Evolutionary conservation across 257 asterid genomes (phyloP).

Genomic region (Solanum tarapatanum): DNA sequence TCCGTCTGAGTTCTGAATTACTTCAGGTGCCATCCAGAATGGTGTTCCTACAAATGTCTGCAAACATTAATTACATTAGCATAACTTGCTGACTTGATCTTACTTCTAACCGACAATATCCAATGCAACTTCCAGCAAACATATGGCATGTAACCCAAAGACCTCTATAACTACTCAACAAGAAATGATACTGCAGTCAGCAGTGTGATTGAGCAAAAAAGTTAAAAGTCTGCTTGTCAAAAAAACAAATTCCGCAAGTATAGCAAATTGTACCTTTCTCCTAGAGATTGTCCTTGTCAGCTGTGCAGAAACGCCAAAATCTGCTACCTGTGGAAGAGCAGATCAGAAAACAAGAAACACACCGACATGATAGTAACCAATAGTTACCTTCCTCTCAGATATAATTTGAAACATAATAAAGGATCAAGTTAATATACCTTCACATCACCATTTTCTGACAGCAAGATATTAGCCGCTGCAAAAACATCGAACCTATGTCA

Average conservation of each 20-base stretch:
- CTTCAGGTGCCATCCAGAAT: slow-evolving; percentile 99
- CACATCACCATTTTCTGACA: slow-evolving; percentile 96
- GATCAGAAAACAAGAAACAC: not conserved
- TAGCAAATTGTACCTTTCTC: slow-evolving; percentile 56
- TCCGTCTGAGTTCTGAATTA: slow-evolving; percentile 96
- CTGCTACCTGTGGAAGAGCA: slow-evolving; percentile 64
- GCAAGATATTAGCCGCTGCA: slow-evolving; percentile 96
- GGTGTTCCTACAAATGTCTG: slow-evolving; percentile 99
- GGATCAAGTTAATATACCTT: slow-evolving; percentile 40
- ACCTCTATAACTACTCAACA: not conserved
- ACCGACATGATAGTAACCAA: not conserved
- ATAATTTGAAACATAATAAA: slow-evolving; percentile 2
- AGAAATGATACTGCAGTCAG: not conserved
- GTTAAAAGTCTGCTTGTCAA: not conserved
- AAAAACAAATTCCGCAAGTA: not conserved
- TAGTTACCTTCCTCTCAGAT: not conserved
- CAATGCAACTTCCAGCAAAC: not conserved
- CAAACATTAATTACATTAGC: slow-evolving; percentile 47
- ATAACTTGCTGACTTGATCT: not conserved
- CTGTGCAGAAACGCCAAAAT: slow-evolving; percentile 99
- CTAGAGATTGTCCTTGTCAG: slow-evolving; percentile 90
- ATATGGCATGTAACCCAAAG: not conserved
- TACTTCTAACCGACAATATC: not conserved
- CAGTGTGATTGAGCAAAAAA: not conserved
- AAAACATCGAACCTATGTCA: slow-evolving; percentile 7